Evolutionary conservation across 495 filamentous ascomycete genomes (phyloP).

Genomic region (Aspergillus asperescens): DNA sequence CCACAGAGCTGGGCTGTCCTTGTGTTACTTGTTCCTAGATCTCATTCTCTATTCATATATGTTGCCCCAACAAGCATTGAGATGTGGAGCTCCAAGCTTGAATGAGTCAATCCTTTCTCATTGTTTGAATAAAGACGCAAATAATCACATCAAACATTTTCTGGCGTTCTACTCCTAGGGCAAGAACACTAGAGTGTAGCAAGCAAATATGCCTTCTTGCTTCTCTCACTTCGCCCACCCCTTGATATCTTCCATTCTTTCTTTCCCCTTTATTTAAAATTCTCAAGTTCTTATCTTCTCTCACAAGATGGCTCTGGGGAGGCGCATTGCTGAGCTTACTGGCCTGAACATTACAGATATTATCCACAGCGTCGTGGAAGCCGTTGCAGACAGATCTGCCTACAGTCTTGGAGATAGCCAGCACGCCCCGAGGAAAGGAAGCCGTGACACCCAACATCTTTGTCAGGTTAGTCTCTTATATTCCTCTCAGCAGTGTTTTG

Average conservation of each 20-base stretch:
- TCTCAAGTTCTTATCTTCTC: neutral
- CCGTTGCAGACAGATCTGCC: slow-evolving; percentile 1
- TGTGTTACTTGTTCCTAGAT: no score
- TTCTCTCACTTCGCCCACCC: neutral
- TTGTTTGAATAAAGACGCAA: no score
- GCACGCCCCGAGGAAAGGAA: slow-evolving; percentile 6
- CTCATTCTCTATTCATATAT: no score
- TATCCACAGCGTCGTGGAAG: slow-evolving; percentile 10
- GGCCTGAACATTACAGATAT: slow-evolving; percentile 7
- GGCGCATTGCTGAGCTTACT: slow-evolving; percentile 7
- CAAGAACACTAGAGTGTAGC: no score
- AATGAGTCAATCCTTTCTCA: no score
- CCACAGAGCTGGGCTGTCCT: no score
- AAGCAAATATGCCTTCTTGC: neutral
- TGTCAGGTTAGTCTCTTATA: slow-evolving; percentile 1
- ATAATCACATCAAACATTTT: no score
- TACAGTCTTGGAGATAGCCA: slow-evolving; percentile 9
- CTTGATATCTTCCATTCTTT: neutral
- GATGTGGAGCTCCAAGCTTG: no score
- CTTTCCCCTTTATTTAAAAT: neutral
- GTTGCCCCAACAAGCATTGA: no score
- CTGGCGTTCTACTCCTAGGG: no score
- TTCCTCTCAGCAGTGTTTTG: neutral
- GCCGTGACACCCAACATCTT: neutral
- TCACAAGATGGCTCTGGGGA: neutral